Conservation (phyloP, 228 moss, liverwort and hornwort genomes). For the Sphagnum fallax region DNA sequence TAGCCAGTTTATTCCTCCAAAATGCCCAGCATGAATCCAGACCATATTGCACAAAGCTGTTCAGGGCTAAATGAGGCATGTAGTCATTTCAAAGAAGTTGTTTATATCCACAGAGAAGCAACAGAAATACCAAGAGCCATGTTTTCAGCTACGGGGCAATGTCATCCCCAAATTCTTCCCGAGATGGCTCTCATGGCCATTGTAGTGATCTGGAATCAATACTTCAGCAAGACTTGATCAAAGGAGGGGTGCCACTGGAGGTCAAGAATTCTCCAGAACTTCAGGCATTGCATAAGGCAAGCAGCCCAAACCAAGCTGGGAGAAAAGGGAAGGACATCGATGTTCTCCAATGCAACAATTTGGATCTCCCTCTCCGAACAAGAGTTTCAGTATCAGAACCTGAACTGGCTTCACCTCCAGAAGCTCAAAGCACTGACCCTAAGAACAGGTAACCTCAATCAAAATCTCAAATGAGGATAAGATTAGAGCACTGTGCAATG, state of each 20-base stretch:
- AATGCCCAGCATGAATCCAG: not conserved
- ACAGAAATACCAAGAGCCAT: conserved; percentile 49
- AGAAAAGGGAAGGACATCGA: no score
- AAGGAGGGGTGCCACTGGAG: conserved; percentile 15
- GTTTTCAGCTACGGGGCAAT: conserved; percentile 46
- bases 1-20: not conserved
- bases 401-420: conserved; percentile 6
- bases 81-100: not conserved
- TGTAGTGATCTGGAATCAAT: conserved; percentile 8
- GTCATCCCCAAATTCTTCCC: conserved; percentile 21
- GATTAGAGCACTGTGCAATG: no score
- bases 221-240: conserved; percentile 9
- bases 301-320: conserved; percentile 22
- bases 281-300: conserved; percentile 11
- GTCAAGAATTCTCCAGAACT: conserved; percentile 15
- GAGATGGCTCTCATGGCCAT: conserved; percentile 14
- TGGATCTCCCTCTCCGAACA: conserved; percentile 24
- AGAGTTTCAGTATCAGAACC: conserved; percentile 16
- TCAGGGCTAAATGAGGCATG: not conserved
- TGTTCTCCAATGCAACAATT: not conserved
- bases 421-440: not conserved
- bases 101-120: conserved; percentile 31
- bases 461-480: no score
- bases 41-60: not conserved
- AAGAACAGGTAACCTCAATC: not conserved